phyloP scores from a whole-genome alignment of 805 yeast species.

The Metschnikowia kunwiensis region DNA sequence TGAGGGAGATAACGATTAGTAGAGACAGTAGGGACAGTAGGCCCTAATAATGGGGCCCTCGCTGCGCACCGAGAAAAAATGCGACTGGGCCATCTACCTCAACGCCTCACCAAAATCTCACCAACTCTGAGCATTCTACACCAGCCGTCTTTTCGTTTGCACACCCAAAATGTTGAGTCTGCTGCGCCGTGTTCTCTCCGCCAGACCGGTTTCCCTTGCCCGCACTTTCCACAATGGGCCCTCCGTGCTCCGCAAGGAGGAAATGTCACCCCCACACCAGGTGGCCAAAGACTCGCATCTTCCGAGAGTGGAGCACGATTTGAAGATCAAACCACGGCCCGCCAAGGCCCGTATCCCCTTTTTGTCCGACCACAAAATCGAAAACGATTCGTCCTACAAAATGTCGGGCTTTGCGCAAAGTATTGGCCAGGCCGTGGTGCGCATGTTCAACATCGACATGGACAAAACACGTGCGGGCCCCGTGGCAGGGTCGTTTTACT shows the following conservation, averaged over 20 bases:
- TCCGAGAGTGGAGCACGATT: constrained; percentile 36
- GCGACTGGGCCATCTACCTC: too few species aligned
- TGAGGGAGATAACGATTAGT: too few species aligned
- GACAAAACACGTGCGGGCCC: constrained; percentile 92
- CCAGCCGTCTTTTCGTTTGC: too few species aligned
- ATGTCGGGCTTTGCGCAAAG: constrained; percentile 39
- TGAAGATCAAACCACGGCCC: constrained; percentile 33
- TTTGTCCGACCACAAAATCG: constrained; percentile 37
- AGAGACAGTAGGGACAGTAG: too few species aligned
- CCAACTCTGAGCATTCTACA: too few species aligned
- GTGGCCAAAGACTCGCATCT: constrained; percentile 40
- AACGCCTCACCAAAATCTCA: too few species aligned
- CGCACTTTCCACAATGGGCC: constrained; percentile 14
- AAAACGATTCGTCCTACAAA: constrained; percentile 33
- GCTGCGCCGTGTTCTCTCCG: constrained; percentile 2
- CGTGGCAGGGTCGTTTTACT: constrained; percentile 85
- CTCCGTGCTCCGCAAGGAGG: constrained; percentile 22
- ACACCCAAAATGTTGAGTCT: constrained; percentile 2
- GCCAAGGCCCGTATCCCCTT: constrained; percentile 37
- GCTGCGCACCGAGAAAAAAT: too few species aligned
- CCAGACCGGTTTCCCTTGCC: background rate
- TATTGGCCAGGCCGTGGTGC: constrained; percentile 63
- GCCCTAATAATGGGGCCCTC: too few species aligned
- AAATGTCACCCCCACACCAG: constrained; percentile 29
- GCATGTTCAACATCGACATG: constrained; percentile 75